Base-by-base conservation (phyloP, 768 basidiomycete species). In the Serendipita sp. region DNA sequence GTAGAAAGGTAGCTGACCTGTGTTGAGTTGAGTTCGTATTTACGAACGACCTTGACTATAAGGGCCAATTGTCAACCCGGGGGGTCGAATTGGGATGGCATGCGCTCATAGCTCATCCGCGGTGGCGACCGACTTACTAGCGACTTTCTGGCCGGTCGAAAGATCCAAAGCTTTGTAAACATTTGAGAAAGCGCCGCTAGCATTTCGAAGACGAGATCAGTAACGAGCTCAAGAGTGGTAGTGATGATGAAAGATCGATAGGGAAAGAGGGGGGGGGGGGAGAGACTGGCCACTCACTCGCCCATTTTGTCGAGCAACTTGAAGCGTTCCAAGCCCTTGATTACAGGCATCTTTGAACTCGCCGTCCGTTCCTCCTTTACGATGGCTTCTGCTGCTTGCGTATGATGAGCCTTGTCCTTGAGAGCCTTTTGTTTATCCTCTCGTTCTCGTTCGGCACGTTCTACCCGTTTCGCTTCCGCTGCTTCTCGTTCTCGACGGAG, bases 101-200 rank as follows among this genome's bases (percentile, higher is more conserved):
- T 67, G 67, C 67, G 69, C 56, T 68, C 41, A 41, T 41, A 13
- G 41, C 41, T 41, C 70, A 65, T 68, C 67, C 34, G 64, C n/a
- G 48, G 67, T n/a, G 37, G 32, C 37, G 10, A 16, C 48, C 64
- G 28, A 79, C 81, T 69, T 73, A 86, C 93, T 86, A 68, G 94
- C 94, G 48, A 93, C 86, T 73, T 85, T 87, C 70, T 85, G 80
- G 46, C 85, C 85, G 10, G 85, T 86, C 44, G 79, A 76, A 56
- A 83, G 78, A 72, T 97, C 89, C 64, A 87, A 70, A 13, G 92
- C 95, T 73, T 89, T 90, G 80, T 95, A 99, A 7, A 99, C 95
- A 72, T 96, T 92, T n/a, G 94, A 97, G 74, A 99, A 99, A 47
- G 95, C 95, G 66, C 95, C 95, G 70, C 86, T 90, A 70, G 46